Percentiles rank a stretch among this genome's conserved stretches.
Conservation (phyloP, 1,284 basidiomycete genomes). For the Sporisorium scitamineum region DNA sequence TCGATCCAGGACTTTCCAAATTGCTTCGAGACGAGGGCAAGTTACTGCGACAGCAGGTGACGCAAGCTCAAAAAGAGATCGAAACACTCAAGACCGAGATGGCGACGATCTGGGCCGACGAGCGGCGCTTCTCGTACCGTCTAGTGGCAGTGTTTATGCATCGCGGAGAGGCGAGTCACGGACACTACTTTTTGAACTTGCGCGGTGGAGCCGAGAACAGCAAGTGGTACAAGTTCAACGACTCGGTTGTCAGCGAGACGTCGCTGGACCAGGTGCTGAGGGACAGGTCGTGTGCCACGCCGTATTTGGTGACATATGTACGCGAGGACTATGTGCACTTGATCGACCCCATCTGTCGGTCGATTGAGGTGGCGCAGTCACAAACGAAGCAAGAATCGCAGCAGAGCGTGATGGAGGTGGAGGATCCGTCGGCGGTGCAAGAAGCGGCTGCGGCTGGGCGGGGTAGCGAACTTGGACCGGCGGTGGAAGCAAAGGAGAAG, state of each 20-base stretch:
- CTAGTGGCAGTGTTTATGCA: conserved; percentile 96
- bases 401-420: conserved; percentile 16
- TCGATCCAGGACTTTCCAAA: conserved; percentile 23
- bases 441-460: neutral
- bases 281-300: conserved; percentile 65
- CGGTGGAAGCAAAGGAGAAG: neutral
- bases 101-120: conserved; percentile 82
- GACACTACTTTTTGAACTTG: conserved; percentile 67
- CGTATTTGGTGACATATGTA: conserved; percentile 67
- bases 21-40: conserved; percentile 48
- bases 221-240: conserved; percentile 66
- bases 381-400: neutral
- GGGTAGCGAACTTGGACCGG: neutral
- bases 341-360: conserved; percentile 46
- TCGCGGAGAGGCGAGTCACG: conserved; percentile 72
- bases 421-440: conserved; percentile 1
- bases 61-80: conserved; percentile 72
- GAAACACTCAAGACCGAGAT: conserved; percentile 77
- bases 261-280: conserved; percentile 51
- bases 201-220: conserved; percentile 24
- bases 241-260: conserved; percentile 47
- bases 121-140: conserved; percentile 81
- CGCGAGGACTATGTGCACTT: conserved; percentile 42
- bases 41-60: conserved; percentile 75
- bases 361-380: conserved; percentile 11